Percentiles rank a stretch among this genome's conserved stretches.
Conservation (phyloP, 345 rosid species). For the Hypericum perforatum region DNA sequence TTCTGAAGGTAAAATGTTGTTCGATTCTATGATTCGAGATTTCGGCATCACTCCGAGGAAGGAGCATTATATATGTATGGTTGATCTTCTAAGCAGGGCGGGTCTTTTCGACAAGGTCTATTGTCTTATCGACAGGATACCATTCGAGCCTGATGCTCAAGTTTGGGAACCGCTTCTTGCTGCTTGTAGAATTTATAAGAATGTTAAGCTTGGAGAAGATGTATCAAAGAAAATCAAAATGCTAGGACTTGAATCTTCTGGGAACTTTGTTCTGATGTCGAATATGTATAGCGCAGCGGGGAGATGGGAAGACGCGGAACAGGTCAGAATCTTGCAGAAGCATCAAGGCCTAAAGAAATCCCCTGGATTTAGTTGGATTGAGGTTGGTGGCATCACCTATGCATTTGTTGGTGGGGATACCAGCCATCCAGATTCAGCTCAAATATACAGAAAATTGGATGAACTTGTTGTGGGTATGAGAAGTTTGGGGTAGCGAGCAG, state of each 20-base stretch:
- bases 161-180: constrained; percentile 50
- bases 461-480: constrained; percentile 23
- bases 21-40: constrained; percentile 28
- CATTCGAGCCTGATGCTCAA: constrained; percentile 34
- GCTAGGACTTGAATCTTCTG: constrained; percentile 35
- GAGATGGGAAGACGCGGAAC: constrained; percentile 49
- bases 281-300: constrained; percentile 39
- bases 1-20: constrained; percentile 37
- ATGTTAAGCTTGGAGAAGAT: constrained; percentile 44
- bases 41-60: constrained; percentile 32
- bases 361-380: constrained; percentile 46
- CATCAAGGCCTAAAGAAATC: constrained; percentile 30
- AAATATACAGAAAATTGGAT: constrained; percentile 18
- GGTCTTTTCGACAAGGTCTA: constrained; percentile 39
- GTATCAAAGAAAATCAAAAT: constrained; percentile 35
- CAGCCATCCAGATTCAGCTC: constrained; percentile 22
- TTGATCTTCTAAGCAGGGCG: constrained; percentile 47
- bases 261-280: constrained; percentile 45
- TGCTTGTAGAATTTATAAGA: constrained; percentile 46
- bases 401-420: constrained; percentile 32
- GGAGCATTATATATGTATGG: constrained; percentile 56
- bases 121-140: constrained; percentile 37
- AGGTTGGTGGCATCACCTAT: constrained; percentile 25
- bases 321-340: constrained; percentile 28
- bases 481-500: constrained; percentile 20